Base-by-base conservation (phyloP, 2,329 filamentous ascomycete genomes). In the Pyrenochaeta sp. region DNA sequence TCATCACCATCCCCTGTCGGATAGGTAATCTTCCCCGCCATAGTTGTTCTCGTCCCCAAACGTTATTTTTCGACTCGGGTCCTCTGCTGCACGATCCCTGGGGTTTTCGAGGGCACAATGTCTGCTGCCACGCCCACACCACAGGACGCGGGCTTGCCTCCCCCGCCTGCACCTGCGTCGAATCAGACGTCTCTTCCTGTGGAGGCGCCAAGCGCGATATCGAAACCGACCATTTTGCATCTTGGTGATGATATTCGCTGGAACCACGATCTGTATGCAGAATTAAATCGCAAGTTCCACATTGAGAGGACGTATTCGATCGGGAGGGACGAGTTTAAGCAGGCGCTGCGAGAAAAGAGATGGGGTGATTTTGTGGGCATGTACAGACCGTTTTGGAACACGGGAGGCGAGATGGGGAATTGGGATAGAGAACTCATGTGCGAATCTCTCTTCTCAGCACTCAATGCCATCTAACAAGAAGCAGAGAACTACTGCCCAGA, bases 331-430 rank as follows among this genome's bases (percentile, higher is more conserved):
- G 72, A 72, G 6, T 76, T 76, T 56, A 75, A 68, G 28, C 24
- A 54, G 6, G 72, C 72, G 2, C 39, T 77, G 22, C 58, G 63
- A 44, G 61, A 67, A 26, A 67, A 61, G 40, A 62, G 48, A 40
- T 77, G 73, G 60, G 74, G 74, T 2, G 63, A 75, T 41, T 77
- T 77, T 31, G 67, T 71, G 9, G 74, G 65, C 34, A 78, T 75
- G 32, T 82, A 83, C 53, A 73, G 82, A 2, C 83, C 83, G 0
- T 85, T 84, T 63, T 86, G 82, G 81, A 80, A 81, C 44, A 84
- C 82, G 0, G 84, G 84, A 1, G 81, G 81, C 3, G 84, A 86
- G 55, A 86, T 86, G 82, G 82, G 81, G 1, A 77, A 78, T 15
- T 86, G 82, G 82, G 80, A 87, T 54, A 56, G 65, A 8, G 83